Percentiles rank a stretch among this genome's conserved stretches.
Conservation (phyloP, 2,329 filamentous ascomycete genomes). For the Cercospora berteroae region DNA sequence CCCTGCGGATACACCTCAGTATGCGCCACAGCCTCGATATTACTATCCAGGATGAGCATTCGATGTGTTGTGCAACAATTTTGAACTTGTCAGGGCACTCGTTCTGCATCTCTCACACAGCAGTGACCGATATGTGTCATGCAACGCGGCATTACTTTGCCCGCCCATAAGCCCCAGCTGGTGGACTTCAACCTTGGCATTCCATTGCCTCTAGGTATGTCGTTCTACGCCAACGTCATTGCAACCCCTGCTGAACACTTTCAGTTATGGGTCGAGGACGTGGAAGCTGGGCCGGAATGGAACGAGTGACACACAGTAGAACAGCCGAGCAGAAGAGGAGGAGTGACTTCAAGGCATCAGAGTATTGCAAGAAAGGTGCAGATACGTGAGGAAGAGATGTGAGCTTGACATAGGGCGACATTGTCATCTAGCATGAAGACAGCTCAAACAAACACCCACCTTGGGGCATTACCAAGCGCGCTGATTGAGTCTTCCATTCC, state of each 20-base stretch:
- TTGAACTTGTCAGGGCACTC: background rate
- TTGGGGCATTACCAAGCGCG: background rate
- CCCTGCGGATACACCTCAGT: background rate
- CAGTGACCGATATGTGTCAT: background rate
- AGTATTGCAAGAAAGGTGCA: background rate
- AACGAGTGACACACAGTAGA: background rate
- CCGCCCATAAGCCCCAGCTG: background rate
- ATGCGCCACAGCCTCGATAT: slow-evolving; percentile 23
- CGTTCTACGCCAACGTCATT: background rate
- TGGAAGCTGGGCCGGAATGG: background rate
- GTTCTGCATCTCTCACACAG: background rate
- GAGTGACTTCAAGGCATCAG: background rate
- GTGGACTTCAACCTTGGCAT: background rate
- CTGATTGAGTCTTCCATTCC: background rate
- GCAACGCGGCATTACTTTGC: background rate
- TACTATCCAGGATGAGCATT: slow-evolving; percentile 26
- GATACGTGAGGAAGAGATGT: background rate
- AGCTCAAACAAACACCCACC: background rate
- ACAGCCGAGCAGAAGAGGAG: background rate
- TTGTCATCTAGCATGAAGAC: background rate
- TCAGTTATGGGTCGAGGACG: background rate
- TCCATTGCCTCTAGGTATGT: background rate
- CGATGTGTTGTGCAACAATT: background rate
- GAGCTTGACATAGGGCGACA: background rate
- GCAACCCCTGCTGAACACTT: background rate